Conservation (phyloP, 2,329 filamentous ascomycete genomes). For the Bisporella sp. region DNA sequence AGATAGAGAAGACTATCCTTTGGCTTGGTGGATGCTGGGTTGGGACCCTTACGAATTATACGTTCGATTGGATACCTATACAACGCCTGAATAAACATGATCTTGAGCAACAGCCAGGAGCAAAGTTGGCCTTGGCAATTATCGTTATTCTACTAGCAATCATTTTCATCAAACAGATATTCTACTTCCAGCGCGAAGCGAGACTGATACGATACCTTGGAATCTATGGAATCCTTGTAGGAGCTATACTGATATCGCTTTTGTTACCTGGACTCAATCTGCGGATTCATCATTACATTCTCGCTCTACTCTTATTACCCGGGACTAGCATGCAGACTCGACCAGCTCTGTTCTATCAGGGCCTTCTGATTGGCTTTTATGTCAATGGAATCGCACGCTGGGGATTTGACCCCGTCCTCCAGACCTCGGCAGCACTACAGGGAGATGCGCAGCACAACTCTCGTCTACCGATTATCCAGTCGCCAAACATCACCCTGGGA, state of each 20-base stretch:
- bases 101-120: slow-evolving; percentile 81
- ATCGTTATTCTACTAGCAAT: slow-evolving; percentile 64
- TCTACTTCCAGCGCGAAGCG: slow-evolving; percentile 79
- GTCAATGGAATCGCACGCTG: slow-evolving; percentile 90
- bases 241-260: slow-evolving; percentile 62
- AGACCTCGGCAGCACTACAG: slow-evolving; percentile 69
- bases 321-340: slow-evolving; percentile 87
- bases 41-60: slow-evolving; percentile 89
- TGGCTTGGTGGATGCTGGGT: slow-evolving; percentile 91
- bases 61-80: slow-evolving; percentile 89
- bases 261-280: slow-evolving; percentile 70
- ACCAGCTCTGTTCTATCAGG: slow-evolving; percentile 79
- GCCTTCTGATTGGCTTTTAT: slow-evolving; percentile 82
- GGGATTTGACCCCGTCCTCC: slow-evolving; percentile 85
- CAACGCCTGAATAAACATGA: slow-evolving; percentile 87
- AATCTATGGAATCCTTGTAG: slow-evolving; percentile 65
- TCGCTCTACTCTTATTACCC: slow-evolving; percentile 78
- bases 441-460: slow-evolving; percentile 60
- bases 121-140: slow-evolving; percentile 71
- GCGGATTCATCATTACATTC: slow-evolving; percentile 91
- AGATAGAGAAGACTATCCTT: slow-evolving; percentile 82
- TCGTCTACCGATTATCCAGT: slow-evolving; percentile 47
- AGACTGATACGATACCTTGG: slow-evolving; percentile 70
- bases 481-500: slow-evolving; percentile 40
- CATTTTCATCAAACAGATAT: slow-evolving; percentile 71